Conservation (phyloP, 768 basidiomycete species). For the Calocybe cyanea region DNA sequence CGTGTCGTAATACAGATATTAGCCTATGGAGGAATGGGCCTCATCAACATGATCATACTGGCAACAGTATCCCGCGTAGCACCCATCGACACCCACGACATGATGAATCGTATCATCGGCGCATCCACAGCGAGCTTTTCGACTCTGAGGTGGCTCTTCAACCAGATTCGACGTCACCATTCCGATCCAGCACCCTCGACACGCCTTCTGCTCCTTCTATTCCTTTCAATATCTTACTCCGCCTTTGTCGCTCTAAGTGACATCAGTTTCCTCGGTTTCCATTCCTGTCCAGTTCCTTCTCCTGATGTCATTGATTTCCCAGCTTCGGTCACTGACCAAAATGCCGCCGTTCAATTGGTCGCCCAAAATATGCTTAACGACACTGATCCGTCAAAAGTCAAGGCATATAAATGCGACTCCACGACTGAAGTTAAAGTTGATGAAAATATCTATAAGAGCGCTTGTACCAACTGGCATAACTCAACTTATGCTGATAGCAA, state of each 20-base stretch:
- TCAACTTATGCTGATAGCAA: slow-evolving; percentile 18
- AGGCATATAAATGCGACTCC: slow-evolving; percentile 11
- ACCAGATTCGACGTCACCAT: slow-evolving; percentile 12
- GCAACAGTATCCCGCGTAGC: slow-evolving; percentile 18
- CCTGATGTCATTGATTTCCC: slow-evolving; percentile 14
- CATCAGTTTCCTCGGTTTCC: slow-evolving; percentile 16
- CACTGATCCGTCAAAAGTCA: slow-evolving; percentile 7
- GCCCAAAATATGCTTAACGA: slow-evolving; percentile 11
- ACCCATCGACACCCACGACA: slow-evolving; percentile 20
- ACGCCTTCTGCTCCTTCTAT: slow-evolving; percentile 12
- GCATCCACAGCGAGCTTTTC: slow-evolving; percentile 12
- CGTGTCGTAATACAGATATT: slow-evolving; percentile 23
- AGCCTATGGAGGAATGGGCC: slow-evolving; percentile 14
- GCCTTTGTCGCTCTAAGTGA: slow-evolving; percentile 14
- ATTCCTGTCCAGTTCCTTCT: slow-evolving; percentile 12
- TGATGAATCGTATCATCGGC: slow-evolving; percentile 18
- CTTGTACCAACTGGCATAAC: slow-evolving; percentile 20
- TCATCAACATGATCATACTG: slow-evolving; percentile 19
- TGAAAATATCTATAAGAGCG: slow-evolving; percentile 5
- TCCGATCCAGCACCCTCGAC: slow-evolving; percentile 17
- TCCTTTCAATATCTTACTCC: slow-evolving; percentile 14
- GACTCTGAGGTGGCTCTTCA: slow-evolving; percentile 18
- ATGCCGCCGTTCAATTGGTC: slow-evolving; percentile 11
- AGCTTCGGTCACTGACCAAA: slow-evolving; percentile 14
- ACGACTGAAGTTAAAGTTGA: slow-evolving; percentile 2